A percentile compares a stretch with the other conserved stretches of the same genome.
phyloP scores from a whole-genome alignment of 2,329 filamentous ascomycete species.

The Mollisia scopiformis region DNA sequence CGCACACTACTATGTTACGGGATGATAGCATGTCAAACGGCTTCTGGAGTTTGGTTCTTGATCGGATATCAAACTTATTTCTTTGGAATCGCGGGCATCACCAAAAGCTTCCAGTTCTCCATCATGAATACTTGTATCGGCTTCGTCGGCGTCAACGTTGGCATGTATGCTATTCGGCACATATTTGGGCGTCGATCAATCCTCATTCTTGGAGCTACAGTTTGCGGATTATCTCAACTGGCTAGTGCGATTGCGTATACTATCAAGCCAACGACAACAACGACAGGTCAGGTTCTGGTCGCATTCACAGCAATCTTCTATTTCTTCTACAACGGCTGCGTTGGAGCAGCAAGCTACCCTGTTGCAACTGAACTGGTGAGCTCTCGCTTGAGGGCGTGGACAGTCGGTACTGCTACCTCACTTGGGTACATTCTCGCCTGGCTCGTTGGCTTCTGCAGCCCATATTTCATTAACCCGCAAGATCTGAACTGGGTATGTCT shows the following conservation, averaged over 20 bases:
- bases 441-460: slow-evolving; percentile 38
- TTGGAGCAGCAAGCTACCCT: slow-evolving; percentile 25
- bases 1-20: slow-evolving; percentile 37
- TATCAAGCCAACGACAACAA: slow-evolving; percentile 29
- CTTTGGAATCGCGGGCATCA: slow-evolving; percentile 33
- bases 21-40: slow-evolving; percentile 13
- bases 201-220: slow-evolving; percentile 36
- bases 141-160: slow-evolving; percentile 37
- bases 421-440: slow-evolving; percentile 40
- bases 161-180: slow-evolving; percentile 35
- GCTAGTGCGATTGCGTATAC: slow-evolving; percentile 39
- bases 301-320: slow-evolving; percentile 38
- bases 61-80: slow-evolving; percentile 14
- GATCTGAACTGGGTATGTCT: slow-evolving; percentile 38
- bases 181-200: slow-evolving; percentile 37
- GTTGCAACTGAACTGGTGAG: slow-evolving; percentile 34
- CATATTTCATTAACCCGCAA: slow-evolving; percentile 42
- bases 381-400: slow-evolving; percentile 49
- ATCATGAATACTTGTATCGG: slow-evolving; percentile 41
- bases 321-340: slow-evolving; percentile 41
- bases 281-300: slow-evolving; percentile 34
- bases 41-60: slow-evolving; percentile 10
- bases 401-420: slow-evolving; percentile 47
- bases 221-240: slow-evolving; percentile 39
- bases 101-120: slow-evolving; percentile 38